Evolutionary conservation across 345 rosid species (phyloP).

Genomic region (Eucalyptus microcorys): DNA sequence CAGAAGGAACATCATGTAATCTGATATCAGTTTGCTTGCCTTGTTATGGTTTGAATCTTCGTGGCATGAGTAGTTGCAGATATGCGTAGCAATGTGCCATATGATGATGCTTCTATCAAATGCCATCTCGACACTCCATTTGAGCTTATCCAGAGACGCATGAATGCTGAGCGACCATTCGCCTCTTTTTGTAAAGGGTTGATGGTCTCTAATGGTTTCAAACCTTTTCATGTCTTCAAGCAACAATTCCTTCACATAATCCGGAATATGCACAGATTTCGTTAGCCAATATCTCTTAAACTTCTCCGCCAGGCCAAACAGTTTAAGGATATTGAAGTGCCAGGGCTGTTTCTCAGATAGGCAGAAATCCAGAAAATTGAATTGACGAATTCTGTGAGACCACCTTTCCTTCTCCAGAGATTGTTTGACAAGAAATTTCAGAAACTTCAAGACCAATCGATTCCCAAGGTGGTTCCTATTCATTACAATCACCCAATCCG

Average conservation of each 20-base stretch:
- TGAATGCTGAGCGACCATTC: not conserved
- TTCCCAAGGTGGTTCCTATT: not conserved
- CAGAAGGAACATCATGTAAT: conserved; percentile 1
- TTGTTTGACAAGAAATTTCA: not conserved
- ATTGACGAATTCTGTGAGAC: not conserved
- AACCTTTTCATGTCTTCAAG: not conserved
- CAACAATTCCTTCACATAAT: not conserved
- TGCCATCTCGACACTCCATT: conserved; percentile 1
- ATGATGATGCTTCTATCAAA: conserved; percentile 3
- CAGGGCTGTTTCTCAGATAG: not conserved
- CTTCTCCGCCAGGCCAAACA: not conserved
- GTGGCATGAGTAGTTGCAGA: not conserved
- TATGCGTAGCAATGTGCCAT: conserved; percentile 12
- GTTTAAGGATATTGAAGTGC: not conserved
- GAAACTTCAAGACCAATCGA: not conserved
- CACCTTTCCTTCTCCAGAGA: not conserved
- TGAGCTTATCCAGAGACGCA: not conserved
- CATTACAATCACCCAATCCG: not conserved
- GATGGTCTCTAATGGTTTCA: not conserved
- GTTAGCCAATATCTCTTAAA: not conserved
- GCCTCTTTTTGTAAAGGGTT: not conserved
- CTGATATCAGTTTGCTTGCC: not conserved
- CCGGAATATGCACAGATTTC: not conserved
- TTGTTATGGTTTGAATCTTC: accelerated
- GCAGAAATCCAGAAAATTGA: not conserved